Base-by-base conservation (phyloP, 164 flowering plant genomes). In the Paratinospora sagittata region DNA sequence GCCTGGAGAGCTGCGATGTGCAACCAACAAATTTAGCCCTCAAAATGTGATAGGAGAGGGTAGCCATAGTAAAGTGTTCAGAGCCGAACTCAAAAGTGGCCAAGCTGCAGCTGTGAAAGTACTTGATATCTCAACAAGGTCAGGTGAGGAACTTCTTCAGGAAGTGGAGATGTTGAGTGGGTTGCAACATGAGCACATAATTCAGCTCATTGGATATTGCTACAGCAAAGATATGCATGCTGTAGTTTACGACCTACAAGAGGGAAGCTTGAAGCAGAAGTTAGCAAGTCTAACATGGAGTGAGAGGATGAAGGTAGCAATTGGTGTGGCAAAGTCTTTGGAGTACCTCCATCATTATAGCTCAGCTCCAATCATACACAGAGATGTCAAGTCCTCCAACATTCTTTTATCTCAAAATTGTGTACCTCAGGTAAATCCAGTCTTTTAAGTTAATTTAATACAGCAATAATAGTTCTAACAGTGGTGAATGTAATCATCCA, bases 241-340 rank as follows among this genome's bases (percentile, higher is more conserved):
- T 12, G 62, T 85, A 27, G 84, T 81, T 21, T 85, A 74, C 60
- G 76, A 78, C 66, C 67, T 78, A 23, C 67, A 72, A 11, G 39
- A 72, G 41, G 79, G 67, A 27, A 81, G 75, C 74, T 73, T 85
- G 75, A 80, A 72, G 71, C 79, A 74, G 55, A 71, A 67, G 24
- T 52, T 83, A 74, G 69, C 45, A 27, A 67, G 66, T 36, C 81
- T 83, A 16, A 57, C 36, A 47, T 84, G 85, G 83, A 75, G 62
- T 19, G 84, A 81, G 72, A 80, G 83, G 65, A 68, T 81, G 81
- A 70, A 49, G 6, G 67, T 83, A 52, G 86, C 88, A 12, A 68
- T 81, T 69, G 83, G 84, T 13, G 74, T 82, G 49, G 88, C 85
- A 1, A 85, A 79, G 79, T 86, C 86, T 8, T 67, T 85, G 63